Percentiles rank a stretch among this genome's conserved stretches.
These are phyloP conservation scores for Boletus eberwhitei DNA, from an alignment of 768 basidiomycete species.

Conservation along the genomic window DNA sequence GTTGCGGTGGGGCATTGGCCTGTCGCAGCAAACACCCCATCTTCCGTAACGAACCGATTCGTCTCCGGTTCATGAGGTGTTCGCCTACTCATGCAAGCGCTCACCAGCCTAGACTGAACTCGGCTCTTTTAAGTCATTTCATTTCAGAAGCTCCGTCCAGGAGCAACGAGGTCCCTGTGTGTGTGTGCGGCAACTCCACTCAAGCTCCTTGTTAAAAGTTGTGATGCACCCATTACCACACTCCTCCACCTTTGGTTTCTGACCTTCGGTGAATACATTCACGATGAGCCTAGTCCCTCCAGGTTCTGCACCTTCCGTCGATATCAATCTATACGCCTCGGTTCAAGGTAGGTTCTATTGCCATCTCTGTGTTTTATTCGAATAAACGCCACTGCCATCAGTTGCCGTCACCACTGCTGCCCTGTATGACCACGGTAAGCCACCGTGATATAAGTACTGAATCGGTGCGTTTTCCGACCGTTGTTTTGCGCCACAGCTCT, in stretches of 20 bases:
- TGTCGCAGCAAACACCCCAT: not conserved
- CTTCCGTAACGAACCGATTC: not conserved
- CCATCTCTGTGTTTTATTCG: not conserved
- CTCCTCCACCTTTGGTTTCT: not conserved
- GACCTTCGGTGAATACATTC: conserved; percentile 1
- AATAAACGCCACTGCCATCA: conserved; percentile 9
- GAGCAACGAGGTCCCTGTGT: conserved; percentile 4
- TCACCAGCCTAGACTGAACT: not conserved
- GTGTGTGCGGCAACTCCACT: not conserved
- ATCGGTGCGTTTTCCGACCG: not conserved
- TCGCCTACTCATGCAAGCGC: not conserved
- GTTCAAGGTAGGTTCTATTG: conserved; percentile 20
- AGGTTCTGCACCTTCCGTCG: not conserved
- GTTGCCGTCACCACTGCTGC: conserved; percentile 28
- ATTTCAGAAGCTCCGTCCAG: conserved; percentile 3
- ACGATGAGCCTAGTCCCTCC: conserved; percentile 25
- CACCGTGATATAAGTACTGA: not conserved
- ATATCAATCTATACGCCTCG: conserved; percentile 15
- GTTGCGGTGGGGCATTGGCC: not conserved
- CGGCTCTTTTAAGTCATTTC: conserved; percentile 9
- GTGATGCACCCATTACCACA: not conserved
- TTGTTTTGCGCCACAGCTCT: conserved; percentile 15
- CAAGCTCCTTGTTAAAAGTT: conserved; percentile 13
- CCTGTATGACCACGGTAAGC: conserved; percentile 30
- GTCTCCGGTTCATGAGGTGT: not conserved